Conservation (phyloP, 2,329 filamentous ascomycete species). For the Pseudopyricularia cyperi region DNA sequence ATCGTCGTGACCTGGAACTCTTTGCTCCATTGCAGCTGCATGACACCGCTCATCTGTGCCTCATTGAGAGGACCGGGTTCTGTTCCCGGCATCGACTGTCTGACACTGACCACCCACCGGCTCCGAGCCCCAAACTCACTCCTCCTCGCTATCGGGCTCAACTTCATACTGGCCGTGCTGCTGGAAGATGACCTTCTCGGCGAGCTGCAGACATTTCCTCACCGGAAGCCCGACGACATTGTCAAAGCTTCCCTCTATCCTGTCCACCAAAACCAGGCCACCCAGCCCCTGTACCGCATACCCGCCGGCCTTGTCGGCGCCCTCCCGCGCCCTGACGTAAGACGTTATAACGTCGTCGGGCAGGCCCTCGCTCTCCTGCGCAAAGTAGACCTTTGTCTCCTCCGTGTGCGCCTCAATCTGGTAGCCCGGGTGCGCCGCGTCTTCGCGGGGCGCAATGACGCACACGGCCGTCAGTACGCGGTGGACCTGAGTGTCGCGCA, state of each 20-base stretch:
- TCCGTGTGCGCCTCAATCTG: constrained; percentile 69
- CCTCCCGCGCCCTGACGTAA: constrained; percentile 76
- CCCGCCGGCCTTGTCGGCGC: constrained; percentile 89
- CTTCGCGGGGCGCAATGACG: constrained; percentile 69
- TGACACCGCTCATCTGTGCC: neutral
- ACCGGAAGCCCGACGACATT: constrained; percentile 90
- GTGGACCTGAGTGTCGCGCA: constrained; percentile 67
- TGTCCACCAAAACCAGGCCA: constrained; percentile 74
- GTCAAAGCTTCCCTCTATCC: constrained; percentile 79
- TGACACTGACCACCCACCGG: neutral
- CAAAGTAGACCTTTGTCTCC: constrained; percentile 86
- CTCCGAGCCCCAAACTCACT: constrained; percentile 7
- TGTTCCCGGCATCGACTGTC: constrained; percentile 1
- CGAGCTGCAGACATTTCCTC: constrained; percentile 61
- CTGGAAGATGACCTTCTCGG: constrained; percentile 74
- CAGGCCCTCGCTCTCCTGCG: constrained; percentile 42
- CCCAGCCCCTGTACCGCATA: constrained; percentile 90
- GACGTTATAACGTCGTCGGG: constrained; percentile 69
- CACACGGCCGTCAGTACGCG: constrained; percentile 78
- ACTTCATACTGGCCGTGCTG: constrained; percentile 52
- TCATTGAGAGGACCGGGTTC: neutral
- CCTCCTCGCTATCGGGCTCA: constrained; percentile 30
- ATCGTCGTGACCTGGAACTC: too few species aligned
- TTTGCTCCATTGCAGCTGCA: neutral
- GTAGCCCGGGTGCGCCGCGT: constrained; percentile 76